phyloP scores from a whole-genome alignment of 2,329 filamentous ascomycete species.

The Diaporthe sp. region DNA sequence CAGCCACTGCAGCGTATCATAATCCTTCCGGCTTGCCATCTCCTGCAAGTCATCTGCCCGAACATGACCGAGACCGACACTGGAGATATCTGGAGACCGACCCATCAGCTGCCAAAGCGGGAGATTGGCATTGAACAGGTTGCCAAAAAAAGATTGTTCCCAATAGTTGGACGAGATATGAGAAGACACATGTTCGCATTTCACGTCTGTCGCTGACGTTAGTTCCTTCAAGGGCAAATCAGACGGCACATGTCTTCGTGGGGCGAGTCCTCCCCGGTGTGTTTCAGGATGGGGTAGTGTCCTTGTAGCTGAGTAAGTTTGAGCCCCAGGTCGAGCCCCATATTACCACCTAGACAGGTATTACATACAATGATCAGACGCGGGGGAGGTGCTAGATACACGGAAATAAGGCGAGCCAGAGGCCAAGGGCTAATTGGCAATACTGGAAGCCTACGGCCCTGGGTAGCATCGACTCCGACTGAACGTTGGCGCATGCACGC shows the following conservation, averaged over 20 bases:
- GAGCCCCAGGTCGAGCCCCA: not conserved
- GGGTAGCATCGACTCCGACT: slow-evolving; percentile 6
- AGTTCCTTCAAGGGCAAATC: slow-evolving; percentile 5
- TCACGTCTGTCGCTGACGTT: not conserved
- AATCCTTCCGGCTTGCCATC: not conserved
- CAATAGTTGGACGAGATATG: slow-evolving; percentile 9
- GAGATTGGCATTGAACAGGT: not conserved
- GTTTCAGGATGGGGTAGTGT: slow-evolving; percentile 11
- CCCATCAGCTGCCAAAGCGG: slow-evolving; percentile 15
- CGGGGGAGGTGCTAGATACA: not conserved
- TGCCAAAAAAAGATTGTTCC: slow-evolving; percentile 5
- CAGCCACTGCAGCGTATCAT: slow-evolving; percentile 25
- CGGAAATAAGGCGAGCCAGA: slow-evolving; percentile 1
- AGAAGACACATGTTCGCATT: not conserved
- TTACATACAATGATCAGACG: not conserved
- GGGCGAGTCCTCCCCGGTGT: not conserved
- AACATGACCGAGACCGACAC: not conserved
- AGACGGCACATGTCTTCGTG: slow-evolving; percentile 18
- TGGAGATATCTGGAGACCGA: not conserved
- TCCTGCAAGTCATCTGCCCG: slow-evolving; percentile 23
- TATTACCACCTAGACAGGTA: not conserved
- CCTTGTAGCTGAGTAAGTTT: slow-evolving; percentile 9
- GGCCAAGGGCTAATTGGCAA: not conserved
- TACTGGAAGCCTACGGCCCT: not conserved
- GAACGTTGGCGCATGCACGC: not conserved